Evolutionary conservation across 495 filamentous ascomycete genomes (phyloP).

Genomic region (Schizothecium vesticola): DNA sequence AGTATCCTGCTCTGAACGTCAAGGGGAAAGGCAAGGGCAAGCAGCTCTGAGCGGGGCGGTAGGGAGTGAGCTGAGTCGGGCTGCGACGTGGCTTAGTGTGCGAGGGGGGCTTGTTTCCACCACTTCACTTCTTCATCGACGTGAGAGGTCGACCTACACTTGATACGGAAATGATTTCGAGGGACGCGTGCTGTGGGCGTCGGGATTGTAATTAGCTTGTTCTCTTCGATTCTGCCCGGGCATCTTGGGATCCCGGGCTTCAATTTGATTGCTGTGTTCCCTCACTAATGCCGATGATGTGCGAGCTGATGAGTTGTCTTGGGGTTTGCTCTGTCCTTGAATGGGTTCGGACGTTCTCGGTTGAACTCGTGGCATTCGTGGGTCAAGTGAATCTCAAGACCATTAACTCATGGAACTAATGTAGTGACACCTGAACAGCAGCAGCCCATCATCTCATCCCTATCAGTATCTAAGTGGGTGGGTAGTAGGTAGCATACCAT

Average conservation of each 20-base stretch:
- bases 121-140: not conserved
- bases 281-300: not conserved
- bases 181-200: not conserved
- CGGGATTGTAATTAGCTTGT: not conserved
- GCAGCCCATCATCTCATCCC: no score
- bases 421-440: no score
- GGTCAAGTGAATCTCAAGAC: no score
- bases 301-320: not conserved
- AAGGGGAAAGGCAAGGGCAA: slow-evolving; percentile 37
- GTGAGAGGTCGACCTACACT: not conserved
- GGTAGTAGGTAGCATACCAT: no score
- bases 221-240: not conserved
- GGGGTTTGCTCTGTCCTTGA: no score
- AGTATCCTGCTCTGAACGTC: slow-evolving; percentile 53
- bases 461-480: no score
- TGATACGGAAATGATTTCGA: not conserved
- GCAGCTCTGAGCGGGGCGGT: not conserved
- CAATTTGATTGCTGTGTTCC: not conserved
- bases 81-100: not conserved
- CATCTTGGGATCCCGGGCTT: not conserved
- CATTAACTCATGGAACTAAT: no score
- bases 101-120: not conserved
- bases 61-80: not conserved
- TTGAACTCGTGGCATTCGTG: no score
- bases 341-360: no score